These are phyloP conservation scores for Schizonepeta tenuifolia DNA, from an alignment of 257 asterid genomes.

Conservation along the genomic window DNA sequence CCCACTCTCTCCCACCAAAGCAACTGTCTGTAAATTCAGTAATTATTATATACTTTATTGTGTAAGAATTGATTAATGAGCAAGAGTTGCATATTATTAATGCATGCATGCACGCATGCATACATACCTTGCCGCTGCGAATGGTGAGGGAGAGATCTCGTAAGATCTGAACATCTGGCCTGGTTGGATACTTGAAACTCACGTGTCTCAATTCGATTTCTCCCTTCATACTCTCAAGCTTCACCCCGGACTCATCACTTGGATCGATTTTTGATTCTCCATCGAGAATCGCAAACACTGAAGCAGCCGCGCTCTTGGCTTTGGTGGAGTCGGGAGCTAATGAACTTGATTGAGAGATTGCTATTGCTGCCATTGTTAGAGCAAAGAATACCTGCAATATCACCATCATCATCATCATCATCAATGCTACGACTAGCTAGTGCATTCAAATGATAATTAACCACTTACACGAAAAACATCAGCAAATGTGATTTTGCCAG, in stretches of 20 bases:
- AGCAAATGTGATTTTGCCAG: conserved; percentile 63
- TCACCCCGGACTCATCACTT: conserved; percentile 72
- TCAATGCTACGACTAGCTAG: no score
- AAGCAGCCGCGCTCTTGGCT: conserved; percentile 83
- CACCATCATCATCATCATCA: no score
- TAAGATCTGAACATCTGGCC: conserved; percentile 76
- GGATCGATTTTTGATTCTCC: conserved; percentile 76
- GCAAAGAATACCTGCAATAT: conserved; percentile 83
- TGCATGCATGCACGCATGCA: no score
- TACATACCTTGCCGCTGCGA: conserved; percentile 71
- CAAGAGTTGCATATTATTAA: no score
- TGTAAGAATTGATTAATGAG: background rate
- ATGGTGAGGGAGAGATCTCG: conserved; percentile 66
- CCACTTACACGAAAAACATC: conserved; percentile 76
- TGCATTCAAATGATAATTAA: no score
- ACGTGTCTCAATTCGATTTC: conserved; percentile 72
- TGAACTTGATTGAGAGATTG: conserved; percentile 82
- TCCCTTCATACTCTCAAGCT: conserved; percentile 65
- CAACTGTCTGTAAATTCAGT: conserved; percentile 66
- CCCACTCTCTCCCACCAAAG: conserved; percentile 95
- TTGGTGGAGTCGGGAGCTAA: conserved; percentile 82
- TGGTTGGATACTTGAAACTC: conserved; percentile 81
- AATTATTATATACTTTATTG: no score
- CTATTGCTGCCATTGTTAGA: conserved; percentile 81
- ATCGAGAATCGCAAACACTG: conserved; percentile 74